Percentiles rank a stretch among this genome's conserved stretches.
These are phyloP conservation scores for Aureoboletus auriporus DNA, from an alignment of 768 basidiomycete species.

Conservation along the genomic window DNA sequence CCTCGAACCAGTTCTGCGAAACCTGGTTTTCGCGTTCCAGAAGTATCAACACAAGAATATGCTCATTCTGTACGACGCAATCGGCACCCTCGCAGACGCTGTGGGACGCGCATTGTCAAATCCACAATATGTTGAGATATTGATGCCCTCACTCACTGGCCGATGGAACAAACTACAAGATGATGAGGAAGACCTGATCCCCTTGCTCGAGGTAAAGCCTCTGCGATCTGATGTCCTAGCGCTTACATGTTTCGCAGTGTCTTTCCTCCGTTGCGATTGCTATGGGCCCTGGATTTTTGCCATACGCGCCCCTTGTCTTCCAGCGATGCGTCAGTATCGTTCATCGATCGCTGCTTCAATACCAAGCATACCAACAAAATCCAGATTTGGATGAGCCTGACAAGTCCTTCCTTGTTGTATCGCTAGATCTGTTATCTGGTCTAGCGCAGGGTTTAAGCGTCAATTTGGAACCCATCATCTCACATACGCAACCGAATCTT, in stretches of 20 bases:
- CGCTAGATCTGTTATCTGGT: constrained; percentile 94
- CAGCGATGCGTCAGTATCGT: constrained; percentile 88
- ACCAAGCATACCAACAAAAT: constrained; percentile 84
- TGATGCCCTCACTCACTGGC: constrained; percentile 91
- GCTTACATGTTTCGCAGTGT: constrained; percentile 53
- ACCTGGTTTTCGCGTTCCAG: constrained; percentile 92
- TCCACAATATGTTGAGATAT: constrained; percentile 82
- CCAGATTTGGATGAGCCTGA: constrained; percentile 94
- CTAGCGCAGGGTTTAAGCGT: constrained; percentile 90
- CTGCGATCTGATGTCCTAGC: constrained; percentile 1
- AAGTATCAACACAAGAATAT: constrained; percentile 99
- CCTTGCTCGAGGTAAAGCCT: constrained; percentile 80
- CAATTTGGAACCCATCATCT: constrained; percentile 70
- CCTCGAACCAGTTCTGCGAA: constrained; percentile 91
- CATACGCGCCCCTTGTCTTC: constrained; percentile 89
- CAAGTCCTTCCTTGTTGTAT: constrained; percentile 95
- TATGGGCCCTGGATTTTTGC: constrained; percentile 83
- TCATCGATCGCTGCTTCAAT: constrained; percentile 75
- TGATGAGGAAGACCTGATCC: constrained; percentile 89
- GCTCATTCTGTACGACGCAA: constrained; percentile 97
- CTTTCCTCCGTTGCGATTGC: constrained; percentile 97
- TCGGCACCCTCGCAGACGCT: constrained; percentile 95
- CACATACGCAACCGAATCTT: constrained; percentile 67
- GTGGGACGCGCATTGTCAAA: constrained; percentile 88
- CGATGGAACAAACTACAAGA: constrained; percentile 91